Base-by-base conservation (phyloP, 73 alveolate species). In the Paramecium caudatum region DNA sequence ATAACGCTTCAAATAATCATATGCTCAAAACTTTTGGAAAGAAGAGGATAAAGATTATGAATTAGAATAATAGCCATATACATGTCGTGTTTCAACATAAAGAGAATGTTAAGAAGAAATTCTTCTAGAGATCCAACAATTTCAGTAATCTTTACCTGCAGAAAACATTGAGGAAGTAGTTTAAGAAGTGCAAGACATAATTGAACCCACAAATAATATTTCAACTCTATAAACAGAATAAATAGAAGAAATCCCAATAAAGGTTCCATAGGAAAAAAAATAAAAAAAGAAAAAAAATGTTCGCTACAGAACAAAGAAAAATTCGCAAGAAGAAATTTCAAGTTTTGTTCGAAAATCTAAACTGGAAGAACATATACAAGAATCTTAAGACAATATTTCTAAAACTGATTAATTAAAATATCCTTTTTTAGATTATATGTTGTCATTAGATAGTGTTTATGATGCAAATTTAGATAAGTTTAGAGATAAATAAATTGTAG, bases 361-460 rank as follows among this genome's bases (percentile, higher is more conserved):
- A 41, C 10, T 7, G 49, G 10, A 41, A 6, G 49, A 41, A 41
- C 15, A 41, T 41, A 41, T 7, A 41, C 10, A 7, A 7, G 49
- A 41, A 7, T 41, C 10, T 7, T 7, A n/a, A n/a, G n/a, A n/a
- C n/a, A n/a, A n/a, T n/a, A n/a, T n/a, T n/a, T n/a, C n/a, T n/a
- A n/a, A n/a, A n/a, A n/a, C n/a, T n/a, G n/a, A n/a, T n/a, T n/a
- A n/a, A n/a, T n/a, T n/a, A n/a, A n/a, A n/a, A n/a, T n/a, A n/a
- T n/a, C n/a, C n/a, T 10, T 55, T 55, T 55, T 37, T 74, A 8
- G 88, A 74, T 27, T 74, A 74, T 30, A 19, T 74, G 46, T 74
- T 74, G 19, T 19, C 13, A 39, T 74, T 74, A 74, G 69, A 74
- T 39, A 43, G 43, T 74, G 68, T 74, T 41, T 43, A 41, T 8